Conservation (phyloP, 352 stramenopile genomes). For the Globisporangium recalcitrans region DNA sequence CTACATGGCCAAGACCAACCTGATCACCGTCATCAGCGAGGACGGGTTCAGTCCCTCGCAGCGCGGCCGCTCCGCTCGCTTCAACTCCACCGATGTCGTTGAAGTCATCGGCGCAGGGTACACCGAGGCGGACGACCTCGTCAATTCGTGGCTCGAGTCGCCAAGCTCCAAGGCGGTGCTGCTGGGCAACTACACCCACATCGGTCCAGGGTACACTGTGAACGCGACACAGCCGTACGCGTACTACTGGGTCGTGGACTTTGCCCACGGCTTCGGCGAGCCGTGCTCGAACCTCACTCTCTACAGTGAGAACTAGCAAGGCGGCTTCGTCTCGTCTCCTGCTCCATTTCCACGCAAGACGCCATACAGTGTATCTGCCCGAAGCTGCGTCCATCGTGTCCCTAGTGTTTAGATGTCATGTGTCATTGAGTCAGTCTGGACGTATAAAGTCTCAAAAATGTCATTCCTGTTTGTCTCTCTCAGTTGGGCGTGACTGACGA, state of each 20-base stretch:
- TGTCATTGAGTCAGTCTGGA: background rate
- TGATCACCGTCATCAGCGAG: slow-evolving; percentile 15
- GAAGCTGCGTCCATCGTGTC: background rate
- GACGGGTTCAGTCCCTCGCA: slow-evolving; percentile 18
- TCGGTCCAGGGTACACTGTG: slow-evolving; percentile 22
- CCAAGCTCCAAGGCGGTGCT: slow-evolving; percentile 3
- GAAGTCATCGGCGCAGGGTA: slow-evolving; percentile 24
- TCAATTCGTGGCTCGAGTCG: slow-evolving; percentile 22
- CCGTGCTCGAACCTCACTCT: slow-evolving; percentile 3
- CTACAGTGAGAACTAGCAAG: background rate
- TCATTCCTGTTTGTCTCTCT: background rate
- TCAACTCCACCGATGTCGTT: slow-evolving; percentile 24
- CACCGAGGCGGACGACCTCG: slow-evolving; percentile 12
- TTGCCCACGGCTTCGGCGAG: slow-evolving; percentile 4
- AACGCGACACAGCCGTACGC: slow-evolving; percentile 19
- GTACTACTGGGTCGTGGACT: slow-evolving; percentile 26
- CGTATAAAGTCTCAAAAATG: background rate
- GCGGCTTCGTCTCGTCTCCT: background rate
- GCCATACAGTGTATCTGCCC: background rate
- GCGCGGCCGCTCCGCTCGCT: slow-evolving; percentile 18
- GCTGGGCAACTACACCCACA: slow-evolving; percentile 22
- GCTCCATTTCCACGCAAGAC: background rate
- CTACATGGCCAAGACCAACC: slow-evolving; percentile 20
- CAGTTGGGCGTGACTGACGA: background rate
- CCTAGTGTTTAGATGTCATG: background rate